These are phyloP conservation scores for Sclerotinia spermophila DNA, from an alignment of 2,329 filamentous ascomycete species.

Conservation along the genomic window DNA sequence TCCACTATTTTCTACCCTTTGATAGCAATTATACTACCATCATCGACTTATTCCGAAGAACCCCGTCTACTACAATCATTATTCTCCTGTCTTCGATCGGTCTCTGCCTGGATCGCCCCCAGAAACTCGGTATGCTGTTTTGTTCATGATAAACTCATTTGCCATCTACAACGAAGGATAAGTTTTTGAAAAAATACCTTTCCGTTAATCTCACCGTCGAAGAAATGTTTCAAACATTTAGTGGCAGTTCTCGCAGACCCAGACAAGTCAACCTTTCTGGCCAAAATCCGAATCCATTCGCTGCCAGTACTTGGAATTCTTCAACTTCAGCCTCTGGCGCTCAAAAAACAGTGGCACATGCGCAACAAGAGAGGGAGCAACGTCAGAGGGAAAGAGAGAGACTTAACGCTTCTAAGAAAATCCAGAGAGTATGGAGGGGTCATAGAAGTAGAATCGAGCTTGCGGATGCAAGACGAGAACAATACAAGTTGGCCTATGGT, in stretches of 20 bases:
- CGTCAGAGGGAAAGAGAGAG: conserved; percentile 78
- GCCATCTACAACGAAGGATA: conserved; percentile 16
- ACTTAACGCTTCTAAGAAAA: conserved; percentile 65
- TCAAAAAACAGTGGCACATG: conserved; percentile 76
- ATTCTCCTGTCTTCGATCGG: background rate
- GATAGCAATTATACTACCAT: background rate
- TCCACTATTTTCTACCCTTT: background rate
- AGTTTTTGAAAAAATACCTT: background rate
- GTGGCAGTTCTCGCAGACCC: conserved; percentile 76
- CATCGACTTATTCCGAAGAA: background rate
- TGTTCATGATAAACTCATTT: conserved; percentile 21
- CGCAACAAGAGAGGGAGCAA: conserved; percentile 78
- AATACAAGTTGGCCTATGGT: conserved; percentile 54
- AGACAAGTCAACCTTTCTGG: conserved; percentile 94
- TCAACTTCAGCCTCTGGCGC: conserved; percentile 57
- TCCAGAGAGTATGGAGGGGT: conserved; percentile 83
- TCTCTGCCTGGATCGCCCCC: background rate
- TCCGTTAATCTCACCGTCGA: conserved; percentile 7
- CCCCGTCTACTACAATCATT: background rate
- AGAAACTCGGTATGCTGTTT: conserved; percentile 28
- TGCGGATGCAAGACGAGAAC: conserved; percentile 52
- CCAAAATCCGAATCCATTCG: conserved; percentile 76
- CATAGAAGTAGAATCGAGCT: conserved; percentile 59
- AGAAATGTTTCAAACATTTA: conserved; percentile 88
- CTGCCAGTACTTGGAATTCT: conserved; percentile 51